Evolutionary conservation across 331 rosid species (phyloP).

Genomic region (Arachis monticola): DNA sequence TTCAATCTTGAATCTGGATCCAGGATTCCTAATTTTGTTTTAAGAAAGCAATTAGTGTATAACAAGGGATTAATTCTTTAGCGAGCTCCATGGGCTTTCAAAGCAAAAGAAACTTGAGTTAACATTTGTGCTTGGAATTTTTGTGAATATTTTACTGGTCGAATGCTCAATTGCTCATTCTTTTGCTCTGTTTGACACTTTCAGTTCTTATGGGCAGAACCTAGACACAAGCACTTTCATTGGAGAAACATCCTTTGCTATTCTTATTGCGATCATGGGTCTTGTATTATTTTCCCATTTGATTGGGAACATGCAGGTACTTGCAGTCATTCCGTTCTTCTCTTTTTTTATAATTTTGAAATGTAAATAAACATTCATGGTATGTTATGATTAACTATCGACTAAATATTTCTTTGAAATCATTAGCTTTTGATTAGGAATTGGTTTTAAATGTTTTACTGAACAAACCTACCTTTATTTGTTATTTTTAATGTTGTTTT

Average conservation of each 20-base stretch:
- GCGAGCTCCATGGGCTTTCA: neutral
- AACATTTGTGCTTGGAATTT: conserved; percentile 11
- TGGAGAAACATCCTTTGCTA: conserved; percentile 93
- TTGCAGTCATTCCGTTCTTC: conserved; percentile 18
- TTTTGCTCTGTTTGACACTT: conserved; percentile 31
- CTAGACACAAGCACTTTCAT: conserved; percentile 81
- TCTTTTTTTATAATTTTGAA: neutral
- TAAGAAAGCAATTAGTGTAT: neutral
- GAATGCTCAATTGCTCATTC: neutral
- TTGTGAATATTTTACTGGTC: neutral
- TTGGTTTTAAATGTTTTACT: no score
- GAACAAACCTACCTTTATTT: no score
- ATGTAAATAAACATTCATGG: neutral
- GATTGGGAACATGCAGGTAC: conserved; percentile 99
- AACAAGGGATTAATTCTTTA: neutral
- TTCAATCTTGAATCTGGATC: neutral
- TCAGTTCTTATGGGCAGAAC: conserved; percentile 98
- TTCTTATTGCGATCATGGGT: conserved; percentile 93
- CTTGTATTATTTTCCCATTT: conserved; percentile 94
- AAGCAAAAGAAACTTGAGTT: conserved; percentile 8
- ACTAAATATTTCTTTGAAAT: neutral
- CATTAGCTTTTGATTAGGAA: no score
- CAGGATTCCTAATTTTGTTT: conserved; percentile 8
- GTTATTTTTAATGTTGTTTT: no score
- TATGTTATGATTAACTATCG: neutral